These are phyloP conservation scores for Xanthoconium separans DNA, from an alignment of 1,284 basidiomycete species.

Conservation along the genomic window DNA sequence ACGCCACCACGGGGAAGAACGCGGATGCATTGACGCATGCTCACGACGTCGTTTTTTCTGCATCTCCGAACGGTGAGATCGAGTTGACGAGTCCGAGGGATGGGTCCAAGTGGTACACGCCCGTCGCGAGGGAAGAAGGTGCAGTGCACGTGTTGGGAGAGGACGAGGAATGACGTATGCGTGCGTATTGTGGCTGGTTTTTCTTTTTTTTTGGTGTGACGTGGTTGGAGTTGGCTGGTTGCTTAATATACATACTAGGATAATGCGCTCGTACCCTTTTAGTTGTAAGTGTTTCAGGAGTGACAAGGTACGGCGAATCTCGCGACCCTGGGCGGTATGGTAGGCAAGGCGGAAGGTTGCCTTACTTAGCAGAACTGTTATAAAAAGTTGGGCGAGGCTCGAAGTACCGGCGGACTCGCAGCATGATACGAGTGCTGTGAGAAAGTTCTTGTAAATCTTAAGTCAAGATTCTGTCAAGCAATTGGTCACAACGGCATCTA, in stretches of 20 bases:
- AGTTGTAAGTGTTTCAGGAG: no score
- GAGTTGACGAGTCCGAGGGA: constrained; percentile 30
- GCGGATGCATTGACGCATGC: constrained; percentile 29
- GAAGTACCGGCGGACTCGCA: no score
- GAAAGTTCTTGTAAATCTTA: no score
- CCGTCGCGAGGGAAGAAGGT: constrained; percentile 35
- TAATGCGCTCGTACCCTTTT: no score
- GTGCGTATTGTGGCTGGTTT: not conserved
- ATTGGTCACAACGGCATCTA: constrained; percentile 45
- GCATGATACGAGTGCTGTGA: no score
- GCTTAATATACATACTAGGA: no score
- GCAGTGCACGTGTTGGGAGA: constrained; percentile 35
- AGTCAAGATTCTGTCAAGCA: constrained; percentile 59
- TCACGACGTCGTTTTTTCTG: constrained; percentile 20
- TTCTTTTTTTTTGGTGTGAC: not conserved
- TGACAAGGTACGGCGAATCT: no score
- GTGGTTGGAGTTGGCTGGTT: not conserved
- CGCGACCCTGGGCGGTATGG: no score
- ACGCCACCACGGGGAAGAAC: constrained; percentile 61
- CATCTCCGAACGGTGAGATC: constrained; percentile 25
- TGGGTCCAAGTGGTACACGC: constrained; percentile 40
- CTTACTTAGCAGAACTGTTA: no score
- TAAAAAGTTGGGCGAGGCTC: no score
- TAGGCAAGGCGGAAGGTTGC: no score
- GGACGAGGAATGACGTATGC: constrained; percentile 28